Evolutionary conservation across 305 asterid genomes (phyloP).

Genomic region (Fraxinus angustifolia): DNA sequence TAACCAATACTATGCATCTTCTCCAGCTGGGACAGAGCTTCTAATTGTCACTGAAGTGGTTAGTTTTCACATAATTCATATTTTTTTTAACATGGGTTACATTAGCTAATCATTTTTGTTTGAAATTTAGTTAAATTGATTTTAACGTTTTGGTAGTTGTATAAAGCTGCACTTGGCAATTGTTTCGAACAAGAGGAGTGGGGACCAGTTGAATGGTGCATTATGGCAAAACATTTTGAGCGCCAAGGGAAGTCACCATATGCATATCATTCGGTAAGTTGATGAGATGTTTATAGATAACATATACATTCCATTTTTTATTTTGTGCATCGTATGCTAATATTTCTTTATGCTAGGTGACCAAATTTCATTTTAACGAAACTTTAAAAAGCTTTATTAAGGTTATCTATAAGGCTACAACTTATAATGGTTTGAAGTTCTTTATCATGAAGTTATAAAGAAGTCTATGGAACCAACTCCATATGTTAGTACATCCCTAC

Average conservation of each 20-base stretch:
- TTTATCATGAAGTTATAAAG: neutral
- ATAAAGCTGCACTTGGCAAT: slow-evolving; percentile 81
- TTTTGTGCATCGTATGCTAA: neutral
- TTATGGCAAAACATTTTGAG: slow-evolving; percentile 85
- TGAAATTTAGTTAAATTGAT: slow-evolving; percentile 2
- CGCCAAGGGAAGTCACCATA: slow-evolving; percentile 93
- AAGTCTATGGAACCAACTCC: neutral
- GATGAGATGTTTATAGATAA: neutral
- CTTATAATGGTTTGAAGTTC: neutral
- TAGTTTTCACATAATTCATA: neutral
- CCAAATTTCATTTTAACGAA: neutral
- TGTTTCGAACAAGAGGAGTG: slow-evolving; percentile 88
- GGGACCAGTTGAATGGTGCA: slow-evolving; percentile 92
- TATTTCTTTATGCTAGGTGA: neutral
- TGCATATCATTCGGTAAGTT: slow-evolving; percentile 91
- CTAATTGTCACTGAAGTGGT: slow-evolving; percentile 71
- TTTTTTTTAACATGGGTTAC: neutral
- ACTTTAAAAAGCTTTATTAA: neutral
- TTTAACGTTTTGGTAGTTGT: slow-evolving; percentile 43
- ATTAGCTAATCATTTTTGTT: neutral
- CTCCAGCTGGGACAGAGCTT: slow-evolving; percentile 86
- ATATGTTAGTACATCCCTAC: neutral
- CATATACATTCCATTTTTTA: neutral
- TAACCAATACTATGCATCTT: slow-evolving; percentile 86
- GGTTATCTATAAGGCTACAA: neutral